Percentiles rank a stretch among this genome's conserved stretches.
Conservation (phyloP, 2,329 filamentous ascomycete genomes). For the Alternaria incomplexa region DNA sequence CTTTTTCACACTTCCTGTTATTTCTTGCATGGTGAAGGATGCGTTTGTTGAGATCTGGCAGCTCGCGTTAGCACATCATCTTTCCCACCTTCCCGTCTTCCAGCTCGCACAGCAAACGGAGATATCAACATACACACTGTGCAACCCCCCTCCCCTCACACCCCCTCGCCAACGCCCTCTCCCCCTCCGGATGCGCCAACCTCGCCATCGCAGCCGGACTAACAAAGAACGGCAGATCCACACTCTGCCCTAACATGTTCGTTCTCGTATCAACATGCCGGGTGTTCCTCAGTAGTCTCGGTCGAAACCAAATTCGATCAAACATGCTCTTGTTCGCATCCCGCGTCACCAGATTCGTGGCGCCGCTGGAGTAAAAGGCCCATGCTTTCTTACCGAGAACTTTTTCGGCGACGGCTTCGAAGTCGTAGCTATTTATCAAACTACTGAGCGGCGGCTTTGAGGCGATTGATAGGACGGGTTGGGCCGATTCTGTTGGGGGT, state of each 20-base stretch:
- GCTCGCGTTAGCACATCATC: not conserved
- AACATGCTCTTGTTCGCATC: conserved; percentile 52
- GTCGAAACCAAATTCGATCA: conserved; percentile 55
- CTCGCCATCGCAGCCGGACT: conserved; percentile 37
- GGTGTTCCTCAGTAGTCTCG: conserved; percentile 54
- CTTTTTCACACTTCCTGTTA: conserved; percentile 13
- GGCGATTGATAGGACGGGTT: not conserved
- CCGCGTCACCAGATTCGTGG: conserved; percentile 58
- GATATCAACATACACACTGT: conserved; percentile 38
- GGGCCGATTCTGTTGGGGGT: not conserved
- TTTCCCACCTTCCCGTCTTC: not conserved
- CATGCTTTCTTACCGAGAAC: conserved; percentile 49
- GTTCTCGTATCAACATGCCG: conserved; percentile 16
- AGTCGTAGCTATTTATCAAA: conserved; percentile 52
- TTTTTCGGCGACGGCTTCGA: conserved; percentile 50
- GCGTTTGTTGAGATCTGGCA: conserved; percentile 15
- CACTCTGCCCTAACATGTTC: conserved; percentile 26
- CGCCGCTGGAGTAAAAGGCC: conserved; percentile 58
- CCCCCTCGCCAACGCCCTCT: conserved; percentile 35
- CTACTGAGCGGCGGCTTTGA: conserved; percentile 48
- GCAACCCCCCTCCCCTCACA: conserved; percentile 32
- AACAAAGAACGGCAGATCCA: conserved; percentile 36
- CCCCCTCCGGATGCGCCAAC: conserved; percentile 38
- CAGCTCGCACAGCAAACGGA: not conserved
- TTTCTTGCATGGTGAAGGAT: conserved; percentile 30